These are phyloP conservation scores for Fusarium cicatricum DNA, from an alignment of 2,329 filamentous ascomycete species.

Conservation along the genomic window DNA sequence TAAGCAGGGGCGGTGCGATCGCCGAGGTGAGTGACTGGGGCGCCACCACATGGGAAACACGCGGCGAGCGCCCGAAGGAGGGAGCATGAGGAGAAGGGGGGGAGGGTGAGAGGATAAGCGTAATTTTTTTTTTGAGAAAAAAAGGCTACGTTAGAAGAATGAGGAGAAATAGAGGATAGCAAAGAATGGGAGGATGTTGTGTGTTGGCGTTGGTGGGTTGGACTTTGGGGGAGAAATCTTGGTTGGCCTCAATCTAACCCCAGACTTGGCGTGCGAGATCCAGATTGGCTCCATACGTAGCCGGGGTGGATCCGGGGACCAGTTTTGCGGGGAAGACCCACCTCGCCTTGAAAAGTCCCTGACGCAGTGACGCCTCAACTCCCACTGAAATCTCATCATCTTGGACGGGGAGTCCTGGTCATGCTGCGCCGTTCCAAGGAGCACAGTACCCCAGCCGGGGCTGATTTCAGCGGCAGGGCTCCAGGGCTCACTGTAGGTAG, in stretches of 20 bases:
- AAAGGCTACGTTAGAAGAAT: not conserved
- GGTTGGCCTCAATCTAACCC: conserved; percentile 18
- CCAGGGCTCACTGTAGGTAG: too few species aligned
- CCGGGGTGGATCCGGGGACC: not conserved
- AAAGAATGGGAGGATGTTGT: not conserved
- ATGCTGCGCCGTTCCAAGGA: conserved; percentile 1
- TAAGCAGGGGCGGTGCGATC: conserved; percentile 9
- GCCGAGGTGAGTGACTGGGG: conserved; percentile 8
- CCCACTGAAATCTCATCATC: not conserved
- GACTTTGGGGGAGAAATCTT: not conserved
- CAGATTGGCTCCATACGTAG: not conserved
- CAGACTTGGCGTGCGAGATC: conserved; percentile 15
- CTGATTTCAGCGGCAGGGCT: conserved; percentile 36
- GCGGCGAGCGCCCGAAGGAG: conserved; percentile 20
- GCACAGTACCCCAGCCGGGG: conserved; percentile 14
- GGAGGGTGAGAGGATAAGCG: conserved; percentile 1
- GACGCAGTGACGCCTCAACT: too few species aligned
- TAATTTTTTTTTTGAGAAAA: not conserved
- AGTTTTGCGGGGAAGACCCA: conserved; percentile 29
- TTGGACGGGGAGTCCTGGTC: not conserved
- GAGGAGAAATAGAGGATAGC: not conserved
- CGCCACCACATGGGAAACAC: conserved; percentile 43
- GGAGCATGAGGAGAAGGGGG: conserved; percentile 17
- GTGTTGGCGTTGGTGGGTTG: conserved; percentile 18
- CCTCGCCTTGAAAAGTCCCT: not conserved